These are phyloP conservation scores for Hortiboletus rubellus DNA, from an alignment of 1,284 basidiomycete species.

Conservation along the genomic window DNA sequence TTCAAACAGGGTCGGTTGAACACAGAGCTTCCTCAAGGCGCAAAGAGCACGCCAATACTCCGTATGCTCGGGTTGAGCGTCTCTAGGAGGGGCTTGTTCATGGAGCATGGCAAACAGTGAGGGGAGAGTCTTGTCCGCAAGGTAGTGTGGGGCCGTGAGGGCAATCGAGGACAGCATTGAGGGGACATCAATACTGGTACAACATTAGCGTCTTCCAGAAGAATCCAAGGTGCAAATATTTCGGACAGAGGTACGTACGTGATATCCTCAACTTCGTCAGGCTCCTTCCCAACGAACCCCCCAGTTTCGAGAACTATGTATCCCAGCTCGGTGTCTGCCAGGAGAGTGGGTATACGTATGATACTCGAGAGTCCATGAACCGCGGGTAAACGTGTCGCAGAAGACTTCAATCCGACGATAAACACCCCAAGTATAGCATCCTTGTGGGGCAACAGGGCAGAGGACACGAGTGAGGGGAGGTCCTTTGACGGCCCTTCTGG, in stretches of 20 bases:
- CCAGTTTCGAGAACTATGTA: conserved; percentile 80
- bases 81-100: conserved; percentile 57
- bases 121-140: conserved; percentile 80
- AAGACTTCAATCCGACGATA: conserved; percentile 59
- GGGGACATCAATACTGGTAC: conserved; percentile 62
- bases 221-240: neutral
- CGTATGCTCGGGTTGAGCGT: conserved; percentile 56
- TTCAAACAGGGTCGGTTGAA: conserved; percentile 80
- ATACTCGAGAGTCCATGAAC: conserved; percentile 63
- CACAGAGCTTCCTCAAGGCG: conserved; percentile 75
- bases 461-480: neutral
- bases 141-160: conserved; percentile 57
- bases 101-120: conserved; percentile 76
- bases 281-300: conserved; percentile 61
- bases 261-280: conserved; percentile 56
- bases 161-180: conserved; percentile 71
- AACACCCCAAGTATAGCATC: conserved; percentile 74
- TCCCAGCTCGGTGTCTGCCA: conserved; percentile 72
- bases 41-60: conserved; percentile 71
- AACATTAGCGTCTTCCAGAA: neutral
- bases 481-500: neutral
- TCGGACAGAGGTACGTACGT: conserved; percentile 41
- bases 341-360: conserved; percentile 61
- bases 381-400: conserved; percentile 57
- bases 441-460: conserved; percentile 64